Base-by-base conservation (phyloP, 768 basidiomycete species). In the Collybiopsis luxurians region DNA sequence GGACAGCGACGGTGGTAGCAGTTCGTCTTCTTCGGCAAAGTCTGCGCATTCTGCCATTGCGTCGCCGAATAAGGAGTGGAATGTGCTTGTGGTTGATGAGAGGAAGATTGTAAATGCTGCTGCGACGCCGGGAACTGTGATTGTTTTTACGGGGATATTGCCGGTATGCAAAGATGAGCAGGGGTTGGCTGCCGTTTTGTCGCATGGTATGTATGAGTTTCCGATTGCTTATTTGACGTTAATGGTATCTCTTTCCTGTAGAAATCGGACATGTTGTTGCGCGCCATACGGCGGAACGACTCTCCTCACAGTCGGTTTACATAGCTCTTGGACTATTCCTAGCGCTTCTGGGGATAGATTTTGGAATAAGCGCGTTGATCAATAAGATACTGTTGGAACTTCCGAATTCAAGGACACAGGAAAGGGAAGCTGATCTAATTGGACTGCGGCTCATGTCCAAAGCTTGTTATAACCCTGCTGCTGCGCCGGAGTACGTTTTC, bases 71-170 rank as follows among this genome's bases (percentile, higher is more conserved):
- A 75, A 67, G 52, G 73, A 78, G 60, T 90, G 86, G 86, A 78
- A 90, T 63, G 78, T 95, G 0, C 75, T 90, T 46, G 92, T 95
- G 2, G 88, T 94, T 42, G 76, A 91, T 59, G 89, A 93, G 60
- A 72, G 72, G 19, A 80, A 79, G 42, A 74, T 81, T 10, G 78
- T 90, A 58, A 95, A 96, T 66, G 93, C 93, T 0, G 82, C 89
- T 70, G 90, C 89, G 7, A 71, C 78, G 2, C 88, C 87, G 50
- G 90, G 93, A 85, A 54, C 27, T 49, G 86, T 97, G 53, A 80
- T 94, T 30, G 90, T 98, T 10, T 96, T 91, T 65, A 94, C 92
- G 0, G 95, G 95, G 0, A 92, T 97, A 34, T 69, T 97, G 3
- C 91, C 90, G 0, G 72, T 95, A 5, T 86, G 85, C 45, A 75